phyloP scores from a whole-genome alignment of 345 rosid genomes.

The Hypericum androsaemum region DNA sequence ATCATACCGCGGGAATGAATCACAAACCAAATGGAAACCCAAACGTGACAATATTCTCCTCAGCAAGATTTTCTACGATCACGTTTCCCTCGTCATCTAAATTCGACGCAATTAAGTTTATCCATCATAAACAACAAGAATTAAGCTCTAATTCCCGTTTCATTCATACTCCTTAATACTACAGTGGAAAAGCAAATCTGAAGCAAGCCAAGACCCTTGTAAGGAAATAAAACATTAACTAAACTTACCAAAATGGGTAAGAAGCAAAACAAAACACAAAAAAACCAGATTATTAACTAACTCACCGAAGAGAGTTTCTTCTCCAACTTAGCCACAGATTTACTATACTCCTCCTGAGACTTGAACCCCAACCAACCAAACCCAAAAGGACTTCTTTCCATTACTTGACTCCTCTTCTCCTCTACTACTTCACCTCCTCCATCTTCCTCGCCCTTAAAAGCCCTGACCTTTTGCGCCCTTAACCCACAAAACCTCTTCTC shows the following conservation, averaged over 20 bases:
- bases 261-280: background rate
- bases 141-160: too few relatives aligned
- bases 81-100: too few relatives aligned
- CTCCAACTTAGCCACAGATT: conserved; percentile 45
- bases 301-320: conserved; percentile 49
- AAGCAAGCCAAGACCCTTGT: too few relatives aligned
- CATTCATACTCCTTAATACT: too few relatives aligned
- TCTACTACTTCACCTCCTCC: conserved; percentile 26
- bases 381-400: conserved; percentile 17
- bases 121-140: too few relatives aligned
- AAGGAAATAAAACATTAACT: too few relatives aligned
- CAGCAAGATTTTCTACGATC: too few relatives aligned
- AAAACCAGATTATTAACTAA: background rate
- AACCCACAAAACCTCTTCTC: conserved; percentile 18
- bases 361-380: conserved; percentile 24
- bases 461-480: conserved; percentile 30
- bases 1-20: background rate
- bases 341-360: conserved; percentile 34
- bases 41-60: too few relatives aligned
- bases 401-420: conserved; percentile 17
- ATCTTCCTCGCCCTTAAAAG: conserved; percentile 44
- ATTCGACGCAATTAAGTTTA: too few relatives aligned
- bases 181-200: too few relatives aligned
- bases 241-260: conserved; percentile 1
- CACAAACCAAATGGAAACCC: background rate